Evolutionary conservation across 192 early-diverging fungal genomes (phyloP).

Genomic region (Coemansia sp.): DNA sequence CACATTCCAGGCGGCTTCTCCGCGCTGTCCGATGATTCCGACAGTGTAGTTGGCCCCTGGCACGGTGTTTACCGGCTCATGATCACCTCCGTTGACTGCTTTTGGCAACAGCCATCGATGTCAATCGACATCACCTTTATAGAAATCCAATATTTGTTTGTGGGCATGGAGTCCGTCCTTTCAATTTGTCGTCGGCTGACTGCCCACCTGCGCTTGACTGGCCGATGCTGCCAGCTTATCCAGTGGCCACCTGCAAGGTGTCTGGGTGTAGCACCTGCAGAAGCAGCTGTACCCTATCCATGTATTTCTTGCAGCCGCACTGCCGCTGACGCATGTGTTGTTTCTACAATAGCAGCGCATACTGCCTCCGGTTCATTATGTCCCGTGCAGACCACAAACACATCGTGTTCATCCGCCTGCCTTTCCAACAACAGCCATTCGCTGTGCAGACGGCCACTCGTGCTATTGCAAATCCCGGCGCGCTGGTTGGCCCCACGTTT

Average conservation of each 20-base stretch:
- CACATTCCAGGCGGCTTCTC: too few relatives aligned
- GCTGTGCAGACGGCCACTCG: slow-evolving; percentile 4
- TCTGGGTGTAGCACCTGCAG: slow-evolving; percentile 9
- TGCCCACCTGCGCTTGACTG: too few relatives aligned
- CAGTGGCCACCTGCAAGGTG: slow-evolving; percentile 3
- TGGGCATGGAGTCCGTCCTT: not conserved
- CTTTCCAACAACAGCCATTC: not conserved
- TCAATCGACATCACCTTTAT: slow-evolving; percentile 1
- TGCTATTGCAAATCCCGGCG: slow-evolving; percentile 10
- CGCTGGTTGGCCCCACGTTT: slow-evolving; percentile 18
- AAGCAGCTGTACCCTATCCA: not conserved
- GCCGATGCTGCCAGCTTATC: too few relatives aligned
- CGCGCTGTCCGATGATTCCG: too few relatives aligned
- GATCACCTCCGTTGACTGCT: not conserved
- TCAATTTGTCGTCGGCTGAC: too few relatives aligned
- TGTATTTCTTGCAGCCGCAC: not conserved
- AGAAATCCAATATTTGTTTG: not conserved
- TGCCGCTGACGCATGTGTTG: not conserved
- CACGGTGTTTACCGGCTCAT: too few relatives aligned
- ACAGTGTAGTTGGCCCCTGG: too few relatives aligned
- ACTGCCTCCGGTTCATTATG: slow-evolving; percentile 4
- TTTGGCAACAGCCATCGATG: slow-evolving; percentile 4
- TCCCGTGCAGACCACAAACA: slow-evolving; percentile 2
- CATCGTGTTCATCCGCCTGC: slow-evolving; percentile 4
- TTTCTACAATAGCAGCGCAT: slow-evolving; percentile 11